Evolutionary conservation across 495 filamentous ascomycete genomes (phyloP), one percentile per base, ranked within the genome.

Genomic region (Apiosordaria backusii): DNA sequence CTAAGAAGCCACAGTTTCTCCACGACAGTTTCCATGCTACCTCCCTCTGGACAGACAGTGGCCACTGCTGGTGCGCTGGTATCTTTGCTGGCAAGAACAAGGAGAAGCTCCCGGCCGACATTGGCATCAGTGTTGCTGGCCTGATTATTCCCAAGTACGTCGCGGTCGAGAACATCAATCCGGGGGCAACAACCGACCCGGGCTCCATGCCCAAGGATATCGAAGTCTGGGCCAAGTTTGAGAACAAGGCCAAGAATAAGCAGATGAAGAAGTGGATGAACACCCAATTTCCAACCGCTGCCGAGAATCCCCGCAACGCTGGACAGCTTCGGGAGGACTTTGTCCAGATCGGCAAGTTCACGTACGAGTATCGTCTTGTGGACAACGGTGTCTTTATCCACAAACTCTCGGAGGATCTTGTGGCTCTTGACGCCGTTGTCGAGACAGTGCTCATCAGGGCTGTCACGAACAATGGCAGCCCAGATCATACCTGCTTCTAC

Each of bases 41-140:
- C 16, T 70, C 74, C 3, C 72, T 71, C 27, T 90, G 89, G 85
- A 74, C 79, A 3, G 86, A 91, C 29, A 80, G 85, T 21, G 86
- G 86, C 29, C 84, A 91, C 53, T 90, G 88, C 75, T 92, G 86
- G 86, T 90, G 89, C 75, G 80, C 81, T 50, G 35, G 35, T 45
- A 45, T 45, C 35, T 45, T 10, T 45, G 84, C 78, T 22, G 75
- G 73, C 50, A 68, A 57, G 58, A 64, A 18, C 50, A 40, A 22
- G 61, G 74, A 60, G 57, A 73, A 53, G 52, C 18, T 10, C 29
- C 70, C 66, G 58, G 75, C 81, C 25, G 73, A 79, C 66, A 66
- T 92, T 15, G 75, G 74, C 21, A 80, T 91, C 60, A 61, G 77
- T 35, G 75, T 84, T 23, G 72, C 77, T 29, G 71, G 75, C 35